These are phyloP conservation scores for Phyllostachys edulis DNA, from an alignment of 176 grass and related monocot genomes.

Conservation along the genomic window DNA sequence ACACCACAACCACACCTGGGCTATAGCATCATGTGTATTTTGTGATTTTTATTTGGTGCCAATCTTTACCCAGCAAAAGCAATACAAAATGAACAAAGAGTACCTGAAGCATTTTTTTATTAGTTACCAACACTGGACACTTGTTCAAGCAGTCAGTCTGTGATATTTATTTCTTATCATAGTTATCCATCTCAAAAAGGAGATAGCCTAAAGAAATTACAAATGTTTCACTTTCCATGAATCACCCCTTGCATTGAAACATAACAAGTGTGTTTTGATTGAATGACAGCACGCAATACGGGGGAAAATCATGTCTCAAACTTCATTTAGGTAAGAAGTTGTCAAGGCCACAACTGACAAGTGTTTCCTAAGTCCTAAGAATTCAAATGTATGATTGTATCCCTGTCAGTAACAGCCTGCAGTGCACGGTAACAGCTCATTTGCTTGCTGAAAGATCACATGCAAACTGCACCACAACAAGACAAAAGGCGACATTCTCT, in stretches of 20 bases:
- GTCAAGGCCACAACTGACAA: background rate
- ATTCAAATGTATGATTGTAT: background rate
- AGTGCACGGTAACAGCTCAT: background rate
- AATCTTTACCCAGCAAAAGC: background rate
- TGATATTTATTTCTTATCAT: background rate
- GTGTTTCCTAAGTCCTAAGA: background rate
- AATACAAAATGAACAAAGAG: background rate
- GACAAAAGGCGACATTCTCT: background rate
- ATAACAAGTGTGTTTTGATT: slow-evolving; percentile 1
- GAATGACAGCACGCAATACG: background rate
- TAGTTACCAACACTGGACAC: background rate
- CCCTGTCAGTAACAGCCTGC: background rate
- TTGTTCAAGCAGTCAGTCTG: background rate
- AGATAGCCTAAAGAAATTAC: background rate
- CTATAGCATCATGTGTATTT: background rate
- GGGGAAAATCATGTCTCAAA: slow-evolving; percentile 4
- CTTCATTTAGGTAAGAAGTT: background rate
- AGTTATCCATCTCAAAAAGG: background rate
- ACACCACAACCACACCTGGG: background rate
- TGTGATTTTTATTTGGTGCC: background rate
- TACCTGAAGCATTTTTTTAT: background rate
- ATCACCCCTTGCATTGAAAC: background rate
- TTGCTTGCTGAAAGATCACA: background rate
- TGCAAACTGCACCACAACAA: background rate
- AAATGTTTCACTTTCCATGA: background rate